A percentile compares a stretch with the other conserved stretches of the same genome.
These are phyloP conservation scores for Hymenotorrendiella dingleyae DNA, from an alignment of 2,329 filamentous ascomycete genomes.

Conservation along the genomic window DNA sequence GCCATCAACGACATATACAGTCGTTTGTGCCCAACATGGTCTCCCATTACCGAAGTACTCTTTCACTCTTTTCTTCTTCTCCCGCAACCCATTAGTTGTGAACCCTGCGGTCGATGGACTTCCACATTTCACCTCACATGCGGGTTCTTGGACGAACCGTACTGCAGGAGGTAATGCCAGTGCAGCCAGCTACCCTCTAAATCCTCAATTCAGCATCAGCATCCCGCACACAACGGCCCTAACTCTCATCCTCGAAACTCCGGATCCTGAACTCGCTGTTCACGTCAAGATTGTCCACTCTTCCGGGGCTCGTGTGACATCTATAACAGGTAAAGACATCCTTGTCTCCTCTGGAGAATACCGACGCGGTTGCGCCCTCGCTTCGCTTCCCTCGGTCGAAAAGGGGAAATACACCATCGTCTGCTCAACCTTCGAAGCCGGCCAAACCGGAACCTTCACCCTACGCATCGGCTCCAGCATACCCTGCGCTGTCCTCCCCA, in stretches of 20 bases:
- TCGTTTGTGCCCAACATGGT: constrained; percentile 73
- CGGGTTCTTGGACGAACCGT: constrained; percentile 67
- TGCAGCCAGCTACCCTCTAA: constrained; percentile 69
- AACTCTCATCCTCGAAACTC: constrained; percentile 67
- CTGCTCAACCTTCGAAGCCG: constrained; percentile 82
- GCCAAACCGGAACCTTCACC: constrained; percentile 67
- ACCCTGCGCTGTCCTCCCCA: constrained; percentile 48
- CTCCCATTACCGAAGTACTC: constrained; percentile 67
- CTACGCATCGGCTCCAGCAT: constrained; percentile 65
- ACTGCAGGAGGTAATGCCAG: constrained; percentile 82
- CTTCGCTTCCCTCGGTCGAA: constrained; percentile 53
- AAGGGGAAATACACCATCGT: constrained; percentile 79
- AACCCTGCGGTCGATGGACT: constrained; percentile 42
- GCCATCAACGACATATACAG: constrained; percentile 42
- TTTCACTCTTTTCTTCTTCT: constrained; percentile 86
- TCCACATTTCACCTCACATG: constrained; percentile 45
- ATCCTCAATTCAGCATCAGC: constrained; percentile 76
- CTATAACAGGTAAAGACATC: constrained; percentile 69
- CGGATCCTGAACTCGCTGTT: constrained; percentile 61
- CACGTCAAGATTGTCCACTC: constrained; percentile 84
- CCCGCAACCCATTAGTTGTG: constrained; percentile 55
- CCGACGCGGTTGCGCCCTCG: constrained; percentile 69
- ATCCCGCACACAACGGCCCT: constrained; percentile 54
- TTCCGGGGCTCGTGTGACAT: constrained; percentile 62
- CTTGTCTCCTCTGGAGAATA: constrained; percentile 85